Base-by-base conservation (phyloP, 2,329 filamentous ascomycete genomes). In the Diplodia corticola region DNA sequence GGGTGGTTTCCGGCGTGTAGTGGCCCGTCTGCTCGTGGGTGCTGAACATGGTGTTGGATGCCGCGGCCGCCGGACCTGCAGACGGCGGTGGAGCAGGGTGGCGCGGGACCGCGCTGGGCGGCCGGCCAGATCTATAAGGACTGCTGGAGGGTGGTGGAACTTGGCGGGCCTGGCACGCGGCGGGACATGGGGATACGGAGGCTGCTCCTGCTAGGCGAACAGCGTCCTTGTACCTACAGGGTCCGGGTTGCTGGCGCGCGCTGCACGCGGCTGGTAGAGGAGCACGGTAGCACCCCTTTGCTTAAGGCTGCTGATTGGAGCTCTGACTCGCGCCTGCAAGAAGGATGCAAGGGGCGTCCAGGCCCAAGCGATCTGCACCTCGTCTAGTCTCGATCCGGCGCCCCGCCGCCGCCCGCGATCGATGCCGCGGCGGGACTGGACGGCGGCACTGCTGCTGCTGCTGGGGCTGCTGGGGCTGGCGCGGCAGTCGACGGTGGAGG, bases 211-310 rank as follows among this genome's bases (percentile, higher is more conserved):
- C 40, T 49, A 26, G 57, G 5, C 35, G 40, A 20, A 35, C 54
- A 57, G 54, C 35, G 54, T 44, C 24, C 54, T n/a, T n/a, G n/a
- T n/a, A n/a, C n/a, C n/a, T n/a, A n/a, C 54, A 57, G 54, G 54
- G 54, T 44, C 24, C 54, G 13, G 54, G 54, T n/a, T n/a, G 15
- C 13, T 3, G 9, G 30, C 13, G n/a, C 5, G 33, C 20, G 53
- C 53, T 40, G 33, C 53, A 44, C 9, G 53, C 53, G 53, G 53
- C 20, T 15, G 5, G 33, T 4, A 17, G 22, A 37, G 13, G 55
- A 20, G 20, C 9, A n/a, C 35, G 35, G 35, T 13, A 13, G 35
- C 35, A n/a, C 37, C 37, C 37, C 55, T 59, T 59, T 26, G 55
- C 55, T 59, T 59, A 46, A 40, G 51, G 22, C 51, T 13, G 24